Base-by-base conservation (phyloP, 148 eudicot genomes). In the Amaranthus hypochondriacus region DNA sequence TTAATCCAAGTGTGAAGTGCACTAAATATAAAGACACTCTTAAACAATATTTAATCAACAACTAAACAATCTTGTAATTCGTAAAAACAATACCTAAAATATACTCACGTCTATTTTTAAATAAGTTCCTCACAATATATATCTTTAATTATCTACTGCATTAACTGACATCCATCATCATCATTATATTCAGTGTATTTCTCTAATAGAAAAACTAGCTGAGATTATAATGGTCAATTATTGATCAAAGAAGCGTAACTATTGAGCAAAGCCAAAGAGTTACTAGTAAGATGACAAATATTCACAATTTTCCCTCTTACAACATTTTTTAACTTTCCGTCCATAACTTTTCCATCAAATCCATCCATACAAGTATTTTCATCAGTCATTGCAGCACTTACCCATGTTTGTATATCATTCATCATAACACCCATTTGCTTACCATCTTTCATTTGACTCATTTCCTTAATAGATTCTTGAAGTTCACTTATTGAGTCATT, bases 401-500 rank as follows among this genome's bases (percentile, higher is more conserved):
- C 87, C 89, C 89, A 84, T n/a, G 87, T 84, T 77, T 86, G 81
- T 12, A 86, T 71, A 66, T 86, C 77, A 77, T n/a, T 78, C 52
- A 86, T 76, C 46, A 54, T 59, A 1, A 78, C 15, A 21, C 49
- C 75, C 53, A 62, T 69, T 15, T 72, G 72, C 56, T 53, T 68
- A 48, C 71, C 56, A 10, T 61, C 78, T 48, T 44, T 75, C 13
- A 75, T 68, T 5, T 77, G 61, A 52, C 47, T 55, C 85, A 82
- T 84, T 69, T 84, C 86, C 13, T 42, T 80, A 13, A 84, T 53
- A 2, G 87, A 81, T 28, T 59, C 62, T 51, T 56, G 73, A 46
- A 84, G 78, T 53, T 84, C 74, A 43, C 63, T 66, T 8, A 84
- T 68, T 0, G 84, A 55, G 76, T 84, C 87, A 47, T 47, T 62